Conservation (phyloP, 192 early-diverging fungal genomes). For the Backusella macrospora region DNA sequence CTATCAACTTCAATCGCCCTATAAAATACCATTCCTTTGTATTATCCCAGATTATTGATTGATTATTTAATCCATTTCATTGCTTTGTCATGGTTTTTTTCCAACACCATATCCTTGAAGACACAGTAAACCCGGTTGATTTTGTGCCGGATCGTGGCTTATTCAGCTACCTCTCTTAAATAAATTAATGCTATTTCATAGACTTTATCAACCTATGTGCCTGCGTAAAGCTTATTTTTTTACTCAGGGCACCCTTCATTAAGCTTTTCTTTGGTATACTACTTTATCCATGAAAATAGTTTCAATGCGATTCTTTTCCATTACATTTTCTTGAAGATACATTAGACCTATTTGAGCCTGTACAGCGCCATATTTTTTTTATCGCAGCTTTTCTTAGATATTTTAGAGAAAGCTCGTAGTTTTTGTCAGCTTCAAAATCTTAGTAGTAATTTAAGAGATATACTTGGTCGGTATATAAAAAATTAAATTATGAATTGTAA, state of each 20-base stretch:
- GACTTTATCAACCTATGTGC: background rate
- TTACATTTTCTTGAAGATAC: background rate
- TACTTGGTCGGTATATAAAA: no score
- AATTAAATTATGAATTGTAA: no score
- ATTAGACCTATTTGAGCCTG: background rate
- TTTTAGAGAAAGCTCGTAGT: background rate
- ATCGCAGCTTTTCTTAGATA: background rate
- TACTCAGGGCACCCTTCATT: background rate
- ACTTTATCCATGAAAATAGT: background rate
- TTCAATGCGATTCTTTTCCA: background rate
- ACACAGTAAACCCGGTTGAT: background rate
- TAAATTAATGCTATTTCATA: background rate
- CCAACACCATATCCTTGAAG: background rate
- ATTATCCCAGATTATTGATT: background rate
- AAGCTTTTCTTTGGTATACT: background rate
- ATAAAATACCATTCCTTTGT: background rate
- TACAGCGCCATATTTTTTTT: background rate
- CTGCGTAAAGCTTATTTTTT: background rate
- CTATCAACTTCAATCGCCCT: background rate
- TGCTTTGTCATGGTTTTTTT: background rate
- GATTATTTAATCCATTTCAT: background rate
- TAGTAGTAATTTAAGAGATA: background rate
- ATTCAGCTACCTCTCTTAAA: background rate
- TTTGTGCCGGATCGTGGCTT: background rate
- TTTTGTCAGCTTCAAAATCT: background rate